These are phyloP conservation scores for Penicillium psychrosexuale DNA, from an alignment of 2,329 filamentous ascomycete species.

Conservation along the genomic window DNA sequence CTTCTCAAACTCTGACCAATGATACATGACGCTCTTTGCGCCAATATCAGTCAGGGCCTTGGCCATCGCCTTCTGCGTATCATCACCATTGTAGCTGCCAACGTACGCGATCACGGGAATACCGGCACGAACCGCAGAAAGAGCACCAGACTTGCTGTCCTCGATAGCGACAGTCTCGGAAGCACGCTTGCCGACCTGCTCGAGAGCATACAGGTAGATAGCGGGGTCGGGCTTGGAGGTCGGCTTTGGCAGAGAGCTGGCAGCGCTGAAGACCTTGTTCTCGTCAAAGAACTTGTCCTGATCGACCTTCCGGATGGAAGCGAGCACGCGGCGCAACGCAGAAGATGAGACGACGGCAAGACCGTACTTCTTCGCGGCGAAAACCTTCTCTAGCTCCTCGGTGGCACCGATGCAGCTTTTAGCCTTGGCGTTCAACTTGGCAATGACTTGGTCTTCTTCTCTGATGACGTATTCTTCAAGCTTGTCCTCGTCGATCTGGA, in stretches of 20 bases:
- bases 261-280: constrained; percentile 75
- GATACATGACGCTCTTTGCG: constrained; percentile 58
- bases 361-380: constrained; percentile 61
- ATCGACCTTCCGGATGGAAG: constrained; percentile 73
- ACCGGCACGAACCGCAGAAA: constrained; percentile 70
- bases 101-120: constrained; percentile 84
- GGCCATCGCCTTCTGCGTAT: constrained; percentile 64
- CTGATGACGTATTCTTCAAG: constrained; percentile 69
- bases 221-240: constrained; percentile 88
- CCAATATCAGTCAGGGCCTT: constrained; percentile 60
- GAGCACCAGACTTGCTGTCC: constrained; percentile 81
- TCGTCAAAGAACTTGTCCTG: constrained; percentile 77
- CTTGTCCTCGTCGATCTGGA: constrained; percentile 65
- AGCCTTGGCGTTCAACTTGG: constrained; percentile 68
- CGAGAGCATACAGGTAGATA: constrained; percentile 76
- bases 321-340: constrained; percentile 72
- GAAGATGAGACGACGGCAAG: constrained; percentile 79
- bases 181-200: constrained; percentile 68
- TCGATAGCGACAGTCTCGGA: constrained; percentile 76
- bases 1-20: constrained; percentile 48
- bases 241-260: constrained; percentile 72
- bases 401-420: constrained; percentile 67
- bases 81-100: constrained; percentile 64
- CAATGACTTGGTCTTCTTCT: constrained; percentile 81
- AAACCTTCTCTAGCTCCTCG: constrained; percentile 64